phyloP scores from a whole-genome alignment of 306 rosid genomes.

The Prunus davidiana region DNA sequence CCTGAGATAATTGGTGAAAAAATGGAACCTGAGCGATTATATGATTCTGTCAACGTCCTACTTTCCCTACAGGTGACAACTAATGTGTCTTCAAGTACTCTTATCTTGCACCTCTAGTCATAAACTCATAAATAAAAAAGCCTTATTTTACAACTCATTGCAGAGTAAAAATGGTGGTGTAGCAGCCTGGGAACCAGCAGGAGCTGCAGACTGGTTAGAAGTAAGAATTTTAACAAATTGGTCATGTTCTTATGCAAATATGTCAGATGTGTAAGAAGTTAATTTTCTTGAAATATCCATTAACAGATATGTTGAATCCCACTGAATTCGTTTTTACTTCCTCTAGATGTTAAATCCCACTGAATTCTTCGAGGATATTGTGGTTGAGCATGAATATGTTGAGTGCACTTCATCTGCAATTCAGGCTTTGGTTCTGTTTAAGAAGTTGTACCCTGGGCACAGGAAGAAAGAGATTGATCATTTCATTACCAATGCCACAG shows the following conservation, averaged over 20 bases:
- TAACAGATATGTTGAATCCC: background rate
- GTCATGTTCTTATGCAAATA: background rate
- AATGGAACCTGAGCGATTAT: slow-evolving; percentile 49
- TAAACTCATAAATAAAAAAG: background rate
- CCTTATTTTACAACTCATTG: background rate
- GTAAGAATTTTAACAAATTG: slow-evolving; percentile 4
- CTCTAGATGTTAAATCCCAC: slow-evolving; percentile 6
- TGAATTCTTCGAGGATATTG: background rate
- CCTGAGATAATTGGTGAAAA: slow-evolving; percentile 53
- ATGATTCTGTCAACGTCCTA: slow-evolving; percentile 50
- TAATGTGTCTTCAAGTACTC: background rate
- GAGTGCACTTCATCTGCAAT: slow-evolving; percentile 9
- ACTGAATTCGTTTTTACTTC: background rate
- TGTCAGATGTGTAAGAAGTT: too few species aligned
- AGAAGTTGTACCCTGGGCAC: too few species aligned
- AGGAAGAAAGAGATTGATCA: too few species aligned
- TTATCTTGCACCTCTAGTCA: too few species aligned
- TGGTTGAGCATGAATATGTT: slow-evolving; percentile 11
- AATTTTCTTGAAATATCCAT: too few species aligned
- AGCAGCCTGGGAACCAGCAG: slow-evolving; percentile 64
- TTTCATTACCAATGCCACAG: background rate
- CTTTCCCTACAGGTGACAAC: slow-evolving; percentile 56
- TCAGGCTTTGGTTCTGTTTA: too few species aligned
- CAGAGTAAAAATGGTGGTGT: slow-evolving; percentile 73
- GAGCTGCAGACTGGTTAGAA: slow-evolving; percentile 18